Base-by-base conservation (phyloP, 2,329 filamentous ascomycete genomes). In the Rhytidhysteron rufulum region DNA sequence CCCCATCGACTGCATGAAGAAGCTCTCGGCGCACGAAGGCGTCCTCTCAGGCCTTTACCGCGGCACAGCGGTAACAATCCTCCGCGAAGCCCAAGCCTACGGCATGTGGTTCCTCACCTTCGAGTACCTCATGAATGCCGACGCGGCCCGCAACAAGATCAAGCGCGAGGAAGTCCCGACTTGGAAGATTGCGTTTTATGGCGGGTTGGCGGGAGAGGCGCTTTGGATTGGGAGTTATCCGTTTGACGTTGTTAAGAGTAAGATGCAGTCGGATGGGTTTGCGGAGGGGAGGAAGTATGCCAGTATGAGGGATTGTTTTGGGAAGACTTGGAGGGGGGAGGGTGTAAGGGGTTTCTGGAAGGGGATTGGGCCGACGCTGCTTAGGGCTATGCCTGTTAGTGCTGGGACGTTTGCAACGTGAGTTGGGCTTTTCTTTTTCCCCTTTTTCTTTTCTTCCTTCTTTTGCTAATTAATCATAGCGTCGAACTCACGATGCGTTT, bases 231-330 rank as follows among this genome's bases (percentile, higher is more conserved):
- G 78, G 25, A 95, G 88, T 61, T 98, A 98, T 70, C 93, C 93
- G 17, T 85, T 98, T 50, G 93, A 98, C 69, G 91, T 98, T 20
- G 71, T 98, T 69, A 98, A 98, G 85, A 95, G 88, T 70, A 97
- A 95, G 80, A 96, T 97, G 91, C 93, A 98, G 78, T 95, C 85
- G 43, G 93, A 98, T 69, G 90, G 87, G 0, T 93, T 96, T 62
- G 88, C 87, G 2, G 66, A 65, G 35, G 70, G 78, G 48, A 82
- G 83, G 72, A 77, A 77, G 62, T 98, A 86, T 70, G 79, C 72
- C 63, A 83, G 74, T 41, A 96, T 96, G 91, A 79, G 84, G 37
- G 86, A 94, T 68, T 94, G 88, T 71, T 94, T 97, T 67, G 78
- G 74, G 43, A 82, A 95, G 74, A 94, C 85, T 2, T 95, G 79